These are phyloP conservation scores for Phytopythium boreale DNA, from an alignment of 352 stramenopile species.

Conservation along the genomic window DNA sequence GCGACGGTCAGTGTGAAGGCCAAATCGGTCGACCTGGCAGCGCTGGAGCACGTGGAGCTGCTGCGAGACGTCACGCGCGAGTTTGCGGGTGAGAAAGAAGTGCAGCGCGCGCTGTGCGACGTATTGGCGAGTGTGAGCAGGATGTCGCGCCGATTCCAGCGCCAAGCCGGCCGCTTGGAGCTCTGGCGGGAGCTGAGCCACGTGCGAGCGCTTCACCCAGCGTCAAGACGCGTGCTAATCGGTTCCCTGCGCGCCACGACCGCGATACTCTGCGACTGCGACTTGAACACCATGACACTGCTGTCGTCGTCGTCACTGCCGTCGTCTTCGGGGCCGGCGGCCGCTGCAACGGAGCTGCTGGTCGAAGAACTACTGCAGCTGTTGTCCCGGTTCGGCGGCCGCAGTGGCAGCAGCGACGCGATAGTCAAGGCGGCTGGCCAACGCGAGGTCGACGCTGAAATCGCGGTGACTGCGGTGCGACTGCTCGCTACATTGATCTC, in stretches of 20 bases:
- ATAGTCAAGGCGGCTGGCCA: slow-evolving; percentile 5
- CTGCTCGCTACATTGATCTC: not conserved
- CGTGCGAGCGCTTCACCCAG: slow-evolving; percentile 22
- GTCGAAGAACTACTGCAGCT: slow-evolving; percentile 21
- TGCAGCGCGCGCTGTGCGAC: slow-evolving; percentile 32
- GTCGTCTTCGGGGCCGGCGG: not conserved
- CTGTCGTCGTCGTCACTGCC: not conserved
- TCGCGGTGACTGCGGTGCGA: slow-evolving; percentile 18
- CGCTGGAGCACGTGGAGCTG: slow-evolving; percentile 12
- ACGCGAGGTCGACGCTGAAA: not conserved
- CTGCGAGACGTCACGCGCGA: slow-evolving; percentile 16
- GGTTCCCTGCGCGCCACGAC: slow-evolving; percentile 26
- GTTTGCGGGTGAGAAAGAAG: slow-evolving; percentile 35
- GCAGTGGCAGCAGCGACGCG: slow-evolving; percentile 1
- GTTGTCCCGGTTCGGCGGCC: slow-evolving; percentile 20
- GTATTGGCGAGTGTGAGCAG: slow-evolving; percentile 18
- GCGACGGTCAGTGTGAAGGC: not conserved
- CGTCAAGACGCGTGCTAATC: slow-evolving; percentile 31
- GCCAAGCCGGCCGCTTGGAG: slow-evolving; percentile 23
- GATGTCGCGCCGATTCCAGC: slow-evolving; percentile 35
- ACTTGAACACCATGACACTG: slow-evolving; percentile 27
- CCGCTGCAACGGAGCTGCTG: slow-evolving; percentile 1
- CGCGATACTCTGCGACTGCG: slow-evolving; percentile 24
- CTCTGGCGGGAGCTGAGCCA: slow-evolving; percentile 31
- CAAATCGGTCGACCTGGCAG: slow-evolving; percentile 7